phyloP scores from a whole-genome alignment of 305 asterid species.

The Fraxinus dipetala region DNA sequence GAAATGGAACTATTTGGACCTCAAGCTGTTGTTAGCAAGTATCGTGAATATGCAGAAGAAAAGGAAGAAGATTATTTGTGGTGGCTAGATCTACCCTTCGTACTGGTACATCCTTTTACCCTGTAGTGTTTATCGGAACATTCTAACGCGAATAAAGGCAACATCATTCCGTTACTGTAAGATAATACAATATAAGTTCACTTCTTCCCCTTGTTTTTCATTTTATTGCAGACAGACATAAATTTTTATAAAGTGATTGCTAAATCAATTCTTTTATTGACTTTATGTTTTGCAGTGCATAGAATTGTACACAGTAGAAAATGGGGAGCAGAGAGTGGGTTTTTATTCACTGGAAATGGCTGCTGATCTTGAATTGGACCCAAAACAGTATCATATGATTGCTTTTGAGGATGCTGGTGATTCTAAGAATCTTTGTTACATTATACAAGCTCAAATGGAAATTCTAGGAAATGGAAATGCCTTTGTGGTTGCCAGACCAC shows the following conservation, averaged over 20 bases:
- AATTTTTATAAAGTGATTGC: constrained; percentile 19
- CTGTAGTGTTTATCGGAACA: constrained; percentile 4
- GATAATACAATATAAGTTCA: not conserved
- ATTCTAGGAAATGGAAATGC: constrained; percentile 81
- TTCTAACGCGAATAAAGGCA: not conserved
- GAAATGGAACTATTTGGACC: constrained; percentile 94
- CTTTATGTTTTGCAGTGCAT: constrained; percentile 59
- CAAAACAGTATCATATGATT: constrained; percentile 79
- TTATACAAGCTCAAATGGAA: constrained; percentile 82
- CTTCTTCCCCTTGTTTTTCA: not conserved
- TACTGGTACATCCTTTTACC: constrained; percentile 50
- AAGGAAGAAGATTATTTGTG: constrained; percentile 85
- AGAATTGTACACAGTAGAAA: constrained; percentile 67
- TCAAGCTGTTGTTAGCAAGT: constrained; percentile 93
- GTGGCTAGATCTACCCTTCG: constrained; percentile 92
- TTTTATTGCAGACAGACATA: constrained; percentile 1
- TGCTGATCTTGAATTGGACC: constrained; percentile 85
- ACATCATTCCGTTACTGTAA: constrained; percentile 2
- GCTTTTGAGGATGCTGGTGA: constrained; percentile 92
- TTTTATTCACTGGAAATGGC: constrained; percentile 97
- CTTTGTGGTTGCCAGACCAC: constrained; percentile 76
- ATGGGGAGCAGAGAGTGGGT: constrained; percentile 75
- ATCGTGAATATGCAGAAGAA: constrained; percentile 79
- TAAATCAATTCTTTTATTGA: constrained; percentile 11
- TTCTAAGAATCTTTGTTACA: constrained; percentile 81